Base-by-base conservation (phyloP, 768 basidiomycete species). In the Rhodocollybia butyracea region DNA sequence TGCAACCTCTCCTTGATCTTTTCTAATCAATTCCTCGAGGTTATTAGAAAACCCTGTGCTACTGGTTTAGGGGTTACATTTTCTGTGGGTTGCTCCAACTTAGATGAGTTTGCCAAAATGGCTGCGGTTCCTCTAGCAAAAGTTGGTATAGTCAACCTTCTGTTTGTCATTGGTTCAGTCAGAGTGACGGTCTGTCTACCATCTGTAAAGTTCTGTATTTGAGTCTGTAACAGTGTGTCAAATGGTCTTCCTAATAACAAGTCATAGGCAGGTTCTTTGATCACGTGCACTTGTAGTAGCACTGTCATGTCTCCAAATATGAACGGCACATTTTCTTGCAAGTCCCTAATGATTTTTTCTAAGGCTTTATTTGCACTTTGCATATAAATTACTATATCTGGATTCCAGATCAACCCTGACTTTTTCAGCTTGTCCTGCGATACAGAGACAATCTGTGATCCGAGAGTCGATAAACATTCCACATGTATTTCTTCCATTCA, bases 211-310 rank as follows among this genome's bases (percentile, higher is more conserved):
- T 29, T 46, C 29, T 45, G 22, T 19, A 46, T 24, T 17, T 24
- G n/a, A 31, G 32, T 54, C 26, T 54, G n/a, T 22, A 36, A 19
- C 13, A 54, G n/a, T 29, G 21, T 34, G 22, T 54, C 41, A 54
- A 54, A 54, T 19, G 53, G 43, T 12, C 62, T 26, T 15, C 69
- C 65, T 0, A 70, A 43, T n/a, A 70, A 51, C 19, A 67, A 54
- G n/a, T 69, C 57, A 42, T 68, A 70, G 0, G 68, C 61, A 1
- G 68, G 61, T 4, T 48, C 40, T 0, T 54, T 42, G 7, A 70
- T 57, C 5, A 70, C 51, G 46, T 70, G 67, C 0, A 66, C 60
- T 55, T 69, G 69, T 30, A 68, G 38, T 24, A 64, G 65, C 2
- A 71, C 5, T 3, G 57, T 64, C 31, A 68, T 54, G 17, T 56